These are phyloP conservation scores for Chlamydomonas urium DNA, from an alignment of 139 green algal species.

Conservation along the genomic window DNA sequence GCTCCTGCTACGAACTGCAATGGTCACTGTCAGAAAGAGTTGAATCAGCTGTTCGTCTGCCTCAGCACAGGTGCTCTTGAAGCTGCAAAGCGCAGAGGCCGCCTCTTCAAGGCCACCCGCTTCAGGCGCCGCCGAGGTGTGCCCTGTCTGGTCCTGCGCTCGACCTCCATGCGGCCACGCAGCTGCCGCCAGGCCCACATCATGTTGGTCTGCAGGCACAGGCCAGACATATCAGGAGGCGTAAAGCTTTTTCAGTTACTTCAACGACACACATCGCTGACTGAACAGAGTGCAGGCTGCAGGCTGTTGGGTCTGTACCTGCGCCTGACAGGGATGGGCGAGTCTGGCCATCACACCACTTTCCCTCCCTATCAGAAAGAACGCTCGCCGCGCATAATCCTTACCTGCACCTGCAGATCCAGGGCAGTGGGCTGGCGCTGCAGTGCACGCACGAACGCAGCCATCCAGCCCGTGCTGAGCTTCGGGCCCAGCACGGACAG, in stretches of 20 bases:
- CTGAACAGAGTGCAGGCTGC: background rate
- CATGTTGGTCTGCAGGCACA: background rate
- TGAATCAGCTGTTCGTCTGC: no score
- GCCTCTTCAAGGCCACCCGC: background rate
- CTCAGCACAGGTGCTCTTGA: no score
- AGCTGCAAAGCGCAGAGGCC: no score
- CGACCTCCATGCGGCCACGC: background rate
- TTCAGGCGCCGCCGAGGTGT: background rate
- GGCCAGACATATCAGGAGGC: background rate
- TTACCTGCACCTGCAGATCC: constrained; percentile 5
- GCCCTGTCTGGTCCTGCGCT: background rate
- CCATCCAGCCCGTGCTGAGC: background rate
- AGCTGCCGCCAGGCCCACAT: constrained; percentile 3
- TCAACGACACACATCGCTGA: background rate
- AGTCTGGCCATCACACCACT: background rate
- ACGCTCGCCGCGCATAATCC: background rate
- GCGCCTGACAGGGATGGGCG: background rate
- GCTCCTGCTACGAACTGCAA: no score
- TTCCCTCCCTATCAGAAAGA: background rate
- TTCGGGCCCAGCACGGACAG: background rate
- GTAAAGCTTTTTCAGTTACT: background rate
- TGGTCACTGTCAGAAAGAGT: no score
- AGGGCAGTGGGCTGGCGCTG: background rate
- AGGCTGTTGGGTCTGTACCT: background rate
- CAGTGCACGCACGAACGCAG: background rate